Evolutionary conservation across 306 rosid species (phyloP).

Genomic region (Benincasa hispida): DNA sequence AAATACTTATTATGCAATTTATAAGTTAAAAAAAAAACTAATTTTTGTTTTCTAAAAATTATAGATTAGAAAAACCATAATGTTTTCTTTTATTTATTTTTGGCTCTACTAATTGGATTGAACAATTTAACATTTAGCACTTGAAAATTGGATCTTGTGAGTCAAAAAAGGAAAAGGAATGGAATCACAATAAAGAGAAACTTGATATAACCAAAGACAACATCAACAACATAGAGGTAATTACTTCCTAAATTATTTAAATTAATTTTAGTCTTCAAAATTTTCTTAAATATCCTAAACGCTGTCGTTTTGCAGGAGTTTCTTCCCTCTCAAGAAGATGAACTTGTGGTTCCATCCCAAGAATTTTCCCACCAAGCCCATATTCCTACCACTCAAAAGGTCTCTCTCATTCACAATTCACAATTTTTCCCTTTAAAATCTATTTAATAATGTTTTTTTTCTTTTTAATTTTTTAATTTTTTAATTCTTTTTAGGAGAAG

Average conservation of each 20-base stretch:
- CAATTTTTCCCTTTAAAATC: too few relatives aligned
- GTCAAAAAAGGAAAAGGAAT: too few relatives aligned
- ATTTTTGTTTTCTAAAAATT: too few relatives aligned
- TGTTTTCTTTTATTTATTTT: too few relatives aligned
- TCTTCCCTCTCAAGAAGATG: neutral
- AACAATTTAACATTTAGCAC: too few relatives aligned
- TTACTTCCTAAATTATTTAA: neutral
- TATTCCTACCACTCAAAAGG: constrained; percentile 58
- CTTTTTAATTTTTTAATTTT: too few relatives aligned
- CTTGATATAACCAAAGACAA: neutral
- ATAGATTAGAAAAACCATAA: too few relatives aligned
- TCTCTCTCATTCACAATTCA: neutral
- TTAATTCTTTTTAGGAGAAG: too few relatives aligned
- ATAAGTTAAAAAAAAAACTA: too few relatives aligned
- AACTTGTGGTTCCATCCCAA: neutral
- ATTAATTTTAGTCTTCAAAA: neutral
- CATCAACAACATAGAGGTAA: neutral
- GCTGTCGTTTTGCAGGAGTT: neutral
- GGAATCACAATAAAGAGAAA: neutral
- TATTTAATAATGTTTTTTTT: too few relatives aligned
- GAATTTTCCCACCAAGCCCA: constrained; percentile 49
- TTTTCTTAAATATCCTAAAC: neutral
- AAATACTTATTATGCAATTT: too few relatives aligned
- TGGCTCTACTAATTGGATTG: too few relatives aligned
- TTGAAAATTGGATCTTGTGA: neutral